Base-by-base conservation (phyloP, 2,329 filamentous ascomycete species). In the Sclerotinia nivalis region DNA sequence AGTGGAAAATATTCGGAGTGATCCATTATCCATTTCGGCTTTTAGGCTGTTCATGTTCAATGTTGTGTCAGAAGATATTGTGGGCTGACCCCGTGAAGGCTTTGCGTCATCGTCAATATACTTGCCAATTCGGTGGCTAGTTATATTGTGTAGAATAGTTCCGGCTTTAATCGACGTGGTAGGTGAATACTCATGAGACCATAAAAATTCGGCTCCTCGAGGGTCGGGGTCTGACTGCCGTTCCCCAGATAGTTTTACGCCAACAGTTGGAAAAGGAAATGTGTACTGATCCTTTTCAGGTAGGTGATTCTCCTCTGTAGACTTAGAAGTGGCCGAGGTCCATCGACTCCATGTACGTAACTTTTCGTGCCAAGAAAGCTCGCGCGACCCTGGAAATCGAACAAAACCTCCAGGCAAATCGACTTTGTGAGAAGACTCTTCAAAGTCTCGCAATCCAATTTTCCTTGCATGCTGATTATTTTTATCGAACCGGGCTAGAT, bases 271-370 rank as follows among this genome's bases (percentile, higher is more conserved):
- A 49, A 65, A 65, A 9, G 61, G 61, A 52, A 65, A 65, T 7
- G n/a, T 40, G 31, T 65, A 52, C n/a, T 65, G 31, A 22, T 6
- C 15, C 8, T 43, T 31, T 31, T 56, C 49, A n/a, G 40, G 15
- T 25, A 15, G 25, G 3, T 22, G 13, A 22, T 45, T n/a, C 9
- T 37, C 28, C 1, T 54, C 22, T 28, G 10, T 12, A 20, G 61
- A 65, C 28, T 72, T 69, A 49, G 49, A 40, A 28, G 75, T 73
- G 15, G 78, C 72, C n/a, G 74, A 66, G 10, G 71, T 74, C 73
- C 74, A 78, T 70, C 78, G 71, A 37, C 70, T 69, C 78, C 77
- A 79, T 25, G 71, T 54, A 52, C 74, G 72, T n/a, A 76, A 54
- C 59, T 70, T 74, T 34, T 78, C 73, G 18, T 73, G 73, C 78